phyloP scores from a whole-genome alignment of 345 rosid species.

The Eucalyptus sideroxylon region DNA sequence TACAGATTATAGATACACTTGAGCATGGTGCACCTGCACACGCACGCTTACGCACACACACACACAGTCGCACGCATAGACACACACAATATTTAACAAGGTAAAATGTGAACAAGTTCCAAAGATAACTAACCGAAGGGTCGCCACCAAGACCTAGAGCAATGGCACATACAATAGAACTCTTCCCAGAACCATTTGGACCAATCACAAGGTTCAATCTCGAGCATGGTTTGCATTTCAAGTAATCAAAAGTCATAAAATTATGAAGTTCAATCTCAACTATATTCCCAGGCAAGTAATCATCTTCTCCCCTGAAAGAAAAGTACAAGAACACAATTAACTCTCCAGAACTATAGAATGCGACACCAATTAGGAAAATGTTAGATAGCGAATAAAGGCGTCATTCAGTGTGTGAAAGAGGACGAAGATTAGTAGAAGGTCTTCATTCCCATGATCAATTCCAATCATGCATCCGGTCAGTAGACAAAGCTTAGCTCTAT shows the following conservation, averaged over 20 bases:
- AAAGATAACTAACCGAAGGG: constrained; percentile 53
- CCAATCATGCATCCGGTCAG: neutral
- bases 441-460: neutral
- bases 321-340: neutral
- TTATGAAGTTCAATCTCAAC: constrained; percentile 73
- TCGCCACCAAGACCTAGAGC: constrained; percentile 94
- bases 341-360: neutral
- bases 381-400: neutral
- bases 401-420: neutral
- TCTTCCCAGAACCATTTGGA: constrained; percentile 95
- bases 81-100: neutral
- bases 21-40: neutral
- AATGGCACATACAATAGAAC: constrained; percentile 94
- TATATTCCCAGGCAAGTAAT: constrained; percentile 80
- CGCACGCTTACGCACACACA: fast-evolving
- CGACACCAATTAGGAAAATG: neutral
- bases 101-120: neutral
- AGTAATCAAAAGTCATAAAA: constrained; percentile 79
- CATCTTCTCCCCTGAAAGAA: constrained; percentile 73
- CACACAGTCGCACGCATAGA: neutral
- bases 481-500: neutral
- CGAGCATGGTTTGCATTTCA: constrained; percentile 76
- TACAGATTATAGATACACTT: neutral
- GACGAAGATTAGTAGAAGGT: neutral
- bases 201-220: constrained; percentile 90